phyloP scores from a whole-genome alignment of 2,329 filamentous ascomycete genomes.

The Fusarium sp. region DNA sequence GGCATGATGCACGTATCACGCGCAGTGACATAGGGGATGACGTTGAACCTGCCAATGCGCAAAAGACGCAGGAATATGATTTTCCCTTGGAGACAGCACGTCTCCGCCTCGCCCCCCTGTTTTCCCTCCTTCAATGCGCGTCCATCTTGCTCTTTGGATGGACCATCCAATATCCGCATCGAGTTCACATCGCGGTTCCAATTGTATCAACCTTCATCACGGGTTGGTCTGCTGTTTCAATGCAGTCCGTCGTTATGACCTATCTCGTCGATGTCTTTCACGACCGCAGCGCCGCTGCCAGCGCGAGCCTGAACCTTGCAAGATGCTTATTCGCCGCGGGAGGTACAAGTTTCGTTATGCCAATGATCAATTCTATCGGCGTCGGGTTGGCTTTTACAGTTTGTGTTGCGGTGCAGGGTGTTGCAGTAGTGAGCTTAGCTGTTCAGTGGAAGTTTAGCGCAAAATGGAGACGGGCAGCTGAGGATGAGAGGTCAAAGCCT shows the following conservation, averaged over 20 bases:
- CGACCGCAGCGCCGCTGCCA: conserved; percentile 60
- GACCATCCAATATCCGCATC: conserved; percentile 55
- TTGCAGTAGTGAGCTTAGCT: conserved; percentile 48
- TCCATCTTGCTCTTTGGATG: conserved; percentile 63
- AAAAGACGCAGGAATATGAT: conserved; percentile 14
- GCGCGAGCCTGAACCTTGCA: conserved; percentile 62
- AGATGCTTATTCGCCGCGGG: conserved; percentile 62
- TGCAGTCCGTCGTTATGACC: conserved; percentile 58
- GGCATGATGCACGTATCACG: background rate
- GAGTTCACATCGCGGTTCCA: conserved; percentile 58
- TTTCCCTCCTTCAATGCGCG: conserved; percentile 54
- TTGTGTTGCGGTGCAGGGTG: conserved; percentile 53
- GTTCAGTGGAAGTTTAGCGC: background rate
- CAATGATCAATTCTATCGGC: conserved; percentile 57
- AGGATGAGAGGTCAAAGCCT: accelerated
- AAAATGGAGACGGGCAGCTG: background rate
- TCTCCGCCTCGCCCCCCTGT: conserved; percentile 58
- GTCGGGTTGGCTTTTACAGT: conserved; percentile 59
- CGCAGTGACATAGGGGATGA: accelerated
- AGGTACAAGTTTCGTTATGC: conserved; percentile 59
- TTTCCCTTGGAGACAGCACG: conserved; percentile 63
- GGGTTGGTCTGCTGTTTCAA: conserved; percentile 61
- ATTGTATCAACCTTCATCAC: conserved; percentile 61
- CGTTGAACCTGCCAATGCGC: accelerated
- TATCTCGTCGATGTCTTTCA: conserved; percentile 64